Evolutionary conservation across 495 filamentous ascomycete species (phyloP).

Genomic region (Cenococcum geophilum): DNA sequence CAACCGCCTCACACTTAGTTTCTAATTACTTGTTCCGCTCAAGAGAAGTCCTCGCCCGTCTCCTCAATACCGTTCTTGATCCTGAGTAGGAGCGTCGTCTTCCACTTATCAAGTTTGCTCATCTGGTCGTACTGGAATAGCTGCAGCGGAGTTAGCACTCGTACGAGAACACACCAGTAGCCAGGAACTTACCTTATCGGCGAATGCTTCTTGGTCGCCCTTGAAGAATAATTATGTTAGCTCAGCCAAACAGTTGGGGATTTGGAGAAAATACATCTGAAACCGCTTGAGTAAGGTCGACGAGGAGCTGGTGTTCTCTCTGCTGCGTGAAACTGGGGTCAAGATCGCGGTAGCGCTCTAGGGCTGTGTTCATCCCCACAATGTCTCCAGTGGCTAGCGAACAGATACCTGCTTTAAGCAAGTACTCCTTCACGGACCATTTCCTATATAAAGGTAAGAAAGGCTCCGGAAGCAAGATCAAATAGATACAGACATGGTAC

Average conservation of each 20-base stretch:
- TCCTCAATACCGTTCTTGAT: slow-evolving; percentile 78
- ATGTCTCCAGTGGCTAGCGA: slow-evolving; percentile 50
- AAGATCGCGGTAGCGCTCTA: slow-evolving; percentile 75
- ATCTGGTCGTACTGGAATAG: slow-evolving; percentile 82
- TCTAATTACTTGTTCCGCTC: slow-evolving; percentile 7
- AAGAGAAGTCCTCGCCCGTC: slow-evolving; percentile 69
- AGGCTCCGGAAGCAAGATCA: slow-evolving; percentile 49
- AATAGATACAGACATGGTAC: slow-evolving; percentile 43
- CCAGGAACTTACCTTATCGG: slow-evolving; percentile 50
- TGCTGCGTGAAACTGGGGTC: slow-evolving; percentile 68
- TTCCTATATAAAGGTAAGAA: slow-evolving; percentile 59
- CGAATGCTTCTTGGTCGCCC: slow-evolving; percentile 71
- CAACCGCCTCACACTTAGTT: neutral
- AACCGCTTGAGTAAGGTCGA: slow-evolving; percentile 64
- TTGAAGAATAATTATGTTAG: neutral
- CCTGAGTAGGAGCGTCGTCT: slow-evolving; percentile 75
- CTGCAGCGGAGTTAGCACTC: slow-evolving; percentile 5
- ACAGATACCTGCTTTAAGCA: slow-evolving; percentile 76
- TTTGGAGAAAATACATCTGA: slow-evolving; percentile 39
- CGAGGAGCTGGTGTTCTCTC: slow-evolving; percentile 71
- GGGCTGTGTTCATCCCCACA: slow-evolving; percentile 66
- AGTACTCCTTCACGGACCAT: slow-evolving; percentile 88
- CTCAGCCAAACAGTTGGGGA: neutral
- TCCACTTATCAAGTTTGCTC: slow-evolving; percentile 91
- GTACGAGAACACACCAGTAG: neutral